These are phyloP conservation scores for Verbena officinalis DNA, from an alignment of 257 asterid genomes.

Conservation along the genomic window DNA sequence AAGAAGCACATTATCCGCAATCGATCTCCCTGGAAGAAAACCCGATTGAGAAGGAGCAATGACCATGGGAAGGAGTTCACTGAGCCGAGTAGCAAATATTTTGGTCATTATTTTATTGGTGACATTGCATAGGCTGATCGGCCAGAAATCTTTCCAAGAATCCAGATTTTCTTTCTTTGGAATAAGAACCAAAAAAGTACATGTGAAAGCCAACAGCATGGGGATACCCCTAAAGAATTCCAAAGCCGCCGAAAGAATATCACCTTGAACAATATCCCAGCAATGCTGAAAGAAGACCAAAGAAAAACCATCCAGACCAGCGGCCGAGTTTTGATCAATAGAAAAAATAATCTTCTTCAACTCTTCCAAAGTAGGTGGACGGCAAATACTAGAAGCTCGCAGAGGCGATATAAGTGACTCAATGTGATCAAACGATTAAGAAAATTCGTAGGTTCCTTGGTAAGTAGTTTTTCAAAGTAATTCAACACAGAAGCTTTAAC, in stretches of 20 bases:
- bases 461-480: no score
- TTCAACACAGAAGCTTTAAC: not conserved
- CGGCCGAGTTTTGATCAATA: not conserved
- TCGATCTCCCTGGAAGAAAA: no score
- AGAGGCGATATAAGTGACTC: no score
- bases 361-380: not conserved
- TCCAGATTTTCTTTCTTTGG: not conserved
- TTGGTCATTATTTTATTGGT: no score
- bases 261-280: not conserved
- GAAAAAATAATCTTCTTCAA: not conserved
- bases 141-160: not conserved
- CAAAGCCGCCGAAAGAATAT: not conserved
- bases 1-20: no score
- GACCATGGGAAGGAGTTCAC: not conserved
- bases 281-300: not conserved
- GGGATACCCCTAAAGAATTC: not conserved
- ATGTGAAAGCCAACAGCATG: not conserved
- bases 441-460: no score
- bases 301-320: not conserved
- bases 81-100: not conserved
- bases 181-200: not conserved
- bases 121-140: not conserved
- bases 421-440: no score
- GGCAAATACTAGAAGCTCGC: not conserved
- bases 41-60: not conserved